Conservation (phyloP, 2,329 filamentous ascomycete genomes). For the Teratosphaeriaceae sp. region DNA sequence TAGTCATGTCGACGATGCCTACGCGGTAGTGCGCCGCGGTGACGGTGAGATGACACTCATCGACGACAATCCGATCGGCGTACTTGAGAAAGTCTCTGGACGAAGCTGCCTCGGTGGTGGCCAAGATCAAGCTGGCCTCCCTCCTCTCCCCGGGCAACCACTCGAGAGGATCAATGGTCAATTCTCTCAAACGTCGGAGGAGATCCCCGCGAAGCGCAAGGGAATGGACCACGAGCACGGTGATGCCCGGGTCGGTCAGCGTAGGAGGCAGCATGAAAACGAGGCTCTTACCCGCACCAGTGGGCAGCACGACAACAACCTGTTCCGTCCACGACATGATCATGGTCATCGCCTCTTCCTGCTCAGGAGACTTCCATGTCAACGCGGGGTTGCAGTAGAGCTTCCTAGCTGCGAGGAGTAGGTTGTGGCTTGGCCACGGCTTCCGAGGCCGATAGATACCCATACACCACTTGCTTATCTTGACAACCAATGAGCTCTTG, state of each 20-base stretch:
- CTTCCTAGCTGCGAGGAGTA: not conserved
- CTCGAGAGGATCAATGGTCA: slow-evolving; percentile 1
- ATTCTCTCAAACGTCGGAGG: slow-evolving; percentile 5
- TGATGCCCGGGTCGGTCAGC: slow-evolving; percentile 7
- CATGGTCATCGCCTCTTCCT: slow-evolving; percentile 16
- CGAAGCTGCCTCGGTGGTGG: slow-evolving; percentile 20
- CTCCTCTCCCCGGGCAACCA: not conserved
- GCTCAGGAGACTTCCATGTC: slow-evolving; percentile 5
- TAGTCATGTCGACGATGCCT: no score
- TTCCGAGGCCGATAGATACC: not conserved
- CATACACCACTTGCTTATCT: no score
- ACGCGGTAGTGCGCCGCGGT: not conserved
- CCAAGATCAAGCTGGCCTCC: slow-evolving; percentile 17
- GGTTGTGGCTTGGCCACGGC: not conserved
- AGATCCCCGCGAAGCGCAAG: slow-evolving; percentile 14
- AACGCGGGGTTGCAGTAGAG: not conserved
- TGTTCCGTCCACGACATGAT: slow-evolving; percentile 16
- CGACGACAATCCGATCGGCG: slow-evolving; percentile 13
- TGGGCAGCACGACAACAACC: slow-evolving; percentile 16
- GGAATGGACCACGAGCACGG: slow-evolving; percentile 21
- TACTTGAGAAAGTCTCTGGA: slow-evolving; percentile 17
- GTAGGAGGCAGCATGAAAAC: slow-evolving; percentile 25
- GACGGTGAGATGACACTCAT: slow-evolving; percentile 11
- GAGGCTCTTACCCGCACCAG: slow-evolving; percentile 22
- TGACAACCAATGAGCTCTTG: no score